Percentiles rank a stretch among this genome's conserved stretches.
Evolutionary conservation across 495 filamentous ascomycete species (phyloP).

Genomic region (Aspergillus indologenus): DNA sequence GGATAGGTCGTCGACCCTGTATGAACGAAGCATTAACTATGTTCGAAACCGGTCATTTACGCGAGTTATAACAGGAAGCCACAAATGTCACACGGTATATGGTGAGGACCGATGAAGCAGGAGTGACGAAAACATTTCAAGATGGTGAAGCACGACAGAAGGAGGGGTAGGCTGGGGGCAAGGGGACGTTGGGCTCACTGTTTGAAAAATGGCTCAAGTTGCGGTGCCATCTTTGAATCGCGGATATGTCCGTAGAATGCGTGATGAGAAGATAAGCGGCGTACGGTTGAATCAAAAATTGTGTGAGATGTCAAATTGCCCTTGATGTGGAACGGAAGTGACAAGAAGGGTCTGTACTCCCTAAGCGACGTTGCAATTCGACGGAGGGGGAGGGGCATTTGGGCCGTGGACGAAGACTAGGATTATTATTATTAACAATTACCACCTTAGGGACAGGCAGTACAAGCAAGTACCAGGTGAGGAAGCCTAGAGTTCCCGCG

Average conservation of each 20-base stretch:
- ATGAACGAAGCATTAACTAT: not conserved
- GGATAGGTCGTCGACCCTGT: conserved; percentile 73
- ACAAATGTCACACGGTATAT: too few relatives aligned
- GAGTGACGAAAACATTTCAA: not conserved
- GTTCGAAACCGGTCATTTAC: not conserved
- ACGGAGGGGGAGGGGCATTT: conserved; percentile 45
- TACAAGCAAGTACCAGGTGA: not conserved
- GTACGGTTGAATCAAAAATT: conserved; percentile 3
- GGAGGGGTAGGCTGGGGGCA: not conserved
- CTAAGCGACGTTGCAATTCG: conserved; percentile 30
- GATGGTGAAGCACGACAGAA: not conserved
- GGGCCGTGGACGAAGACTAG: conserved; percentile 11
- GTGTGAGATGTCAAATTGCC: not conserved
- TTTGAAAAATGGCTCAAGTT: conserved; percentile 79
- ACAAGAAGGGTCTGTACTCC: conserved; percentile 13
- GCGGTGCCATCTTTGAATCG: conserved; percentile 71
- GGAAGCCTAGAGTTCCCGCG: not conserved
- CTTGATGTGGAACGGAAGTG: conserved; percentile 9
- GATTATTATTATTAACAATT: not conserved
- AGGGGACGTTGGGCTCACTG: conserved; percentile 47
- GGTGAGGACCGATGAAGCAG: not conserved
- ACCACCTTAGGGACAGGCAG: not conserved
- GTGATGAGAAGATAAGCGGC: conserved; percentile 26
- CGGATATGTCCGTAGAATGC: conserved; percentile 46
- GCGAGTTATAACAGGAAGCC: not conserved